Evolutionary conservation across 2,329 filamentous ascomycete genomes (phyloP).

Genomic region (Coniella lustricola): DNA sequence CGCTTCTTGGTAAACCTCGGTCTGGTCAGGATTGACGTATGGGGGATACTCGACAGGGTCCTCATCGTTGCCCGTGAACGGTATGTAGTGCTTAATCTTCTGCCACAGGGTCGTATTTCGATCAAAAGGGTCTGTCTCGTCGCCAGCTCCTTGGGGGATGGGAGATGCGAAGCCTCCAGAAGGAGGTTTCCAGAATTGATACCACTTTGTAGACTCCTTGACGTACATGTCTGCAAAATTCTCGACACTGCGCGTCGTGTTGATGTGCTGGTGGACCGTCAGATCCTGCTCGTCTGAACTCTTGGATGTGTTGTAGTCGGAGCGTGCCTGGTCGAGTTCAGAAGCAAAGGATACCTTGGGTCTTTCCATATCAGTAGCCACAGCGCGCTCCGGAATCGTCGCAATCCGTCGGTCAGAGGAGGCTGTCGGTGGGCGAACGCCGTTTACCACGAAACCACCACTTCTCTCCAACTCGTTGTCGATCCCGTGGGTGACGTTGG

Average conservation of each 20-base stretch:
- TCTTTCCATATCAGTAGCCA: slow-evolving; percentile 25
- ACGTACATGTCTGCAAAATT: slow-evolving; percentile 44
- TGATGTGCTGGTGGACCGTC: slow-evolving; percentile 32
- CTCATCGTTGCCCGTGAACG: slow-evolving; percentile 42
- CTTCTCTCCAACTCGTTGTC: slow-evolving; percentile 47
- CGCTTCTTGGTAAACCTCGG: slow-evolving; percentile 47
- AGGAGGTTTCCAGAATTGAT: slow-evolving; percentile 59
- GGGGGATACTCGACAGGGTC: slow-evolving; percentile 49
- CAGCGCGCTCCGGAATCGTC: slow-evolving; percentile 6
- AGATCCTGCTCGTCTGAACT: slow-evolving; percentile 31
- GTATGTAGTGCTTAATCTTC: slow-evolving; percentile 41
- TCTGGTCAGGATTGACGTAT: slow-evolving; percentile 54
- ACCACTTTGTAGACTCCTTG: slow-evolving; percentile 43
- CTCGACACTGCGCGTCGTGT: slow-evolving; percentile 45
- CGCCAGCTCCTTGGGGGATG: slow-evolving; percentile 49
- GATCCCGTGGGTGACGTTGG: slow-evolving; percentile 41
- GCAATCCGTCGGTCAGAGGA: slow-evolving; percentile 19
- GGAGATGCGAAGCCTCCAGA: slow-evolving; percentile 55
- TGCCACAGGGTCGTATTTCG: slow-evolving; percentile 39
- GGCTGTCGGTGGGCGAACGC: slow-evolving; percentile 19
- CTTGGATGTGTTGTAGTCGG: slow-evolving; percentile 31
- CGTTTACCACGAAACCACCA: slow-evolving; percentile 41
- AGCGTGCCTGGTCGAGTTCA: slow-evolving; percentile 29
- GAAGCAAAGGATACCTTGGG: slow-evolving; percentile 28
- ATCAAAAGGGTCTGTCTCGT: slow-evolving; percentile 34